A percentile compares a stretch with the other conserved stretches of the same genome.
Conservation (phyloP, 1,284 basidiomycete genomes). For the Apiotrichum mycotoxinovorans region DNA sequence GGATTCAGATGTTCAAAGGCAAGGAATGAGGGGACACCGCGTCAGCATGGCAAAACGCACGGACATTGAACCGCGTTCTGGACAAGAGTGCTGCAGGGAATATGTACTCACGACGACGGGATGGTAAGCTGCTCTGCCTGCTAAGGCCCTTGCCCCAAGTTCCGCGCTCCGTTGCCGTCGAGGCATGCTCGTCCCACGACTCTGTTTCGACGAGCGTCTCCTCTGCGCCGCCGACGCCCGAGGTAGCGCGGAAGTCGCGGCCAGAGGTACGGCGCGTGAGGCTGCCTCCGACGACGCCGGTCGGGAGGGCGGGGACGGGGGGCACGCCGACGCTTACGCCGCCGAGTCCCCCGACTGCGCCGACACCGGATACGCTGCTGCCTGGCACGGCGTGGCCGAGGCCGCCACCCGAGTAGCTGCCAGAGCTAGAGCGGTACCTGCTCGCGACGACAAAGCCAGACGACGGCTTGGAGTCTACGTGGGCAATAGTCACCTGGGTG, state of each 20-base stretch:
- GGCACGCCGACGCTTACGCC: neutral
- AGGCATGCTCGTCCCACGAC: conserved; percentile 23
- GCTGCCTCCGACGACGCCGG: neutral
- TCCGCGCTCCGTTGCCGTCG: conserved; percentile 24
- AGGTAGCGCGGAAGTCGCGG: conserved; percentile 14
- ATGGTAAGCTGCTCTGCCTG: conserved; percentile 43
- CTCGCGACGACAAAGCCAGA: conserved; percentile 9
- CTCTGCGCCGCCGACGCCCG: conserved; percentile 14
- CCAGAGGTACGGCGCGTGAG: conserved; percentile 24
- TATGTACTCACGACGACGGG: conserved; percentile 35
- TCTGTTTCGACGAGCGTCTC: conserved; percentile 30
- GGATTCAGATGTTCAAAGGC: neutral
- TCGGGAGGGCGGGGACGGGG: neutral
- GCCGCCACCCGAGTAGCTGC: neutral
- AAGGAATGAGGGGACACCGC: neutral
- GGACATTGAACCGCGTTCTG: neutral
- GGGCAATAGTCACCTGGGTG: neutral
- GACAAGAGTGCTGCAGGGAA: neutral
- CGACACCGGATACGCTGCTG: neutral
- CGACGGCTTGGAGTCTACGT: neutral
- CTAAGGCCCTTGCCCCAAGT: conserved; percentile 38
- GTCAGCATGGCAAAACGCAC: neutral
- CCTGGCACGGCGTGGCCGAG: conserved; percentile 3
- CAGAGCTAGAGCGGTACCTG: conserved; percentile 14
- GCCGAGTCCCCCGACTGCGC: neutral